These are phyloP conservation scores for Cladosporium sphaerospermum DNA, from an alignment of 2,329 filamentous ascomycete species.

Conservation along the genomic window DNA sequence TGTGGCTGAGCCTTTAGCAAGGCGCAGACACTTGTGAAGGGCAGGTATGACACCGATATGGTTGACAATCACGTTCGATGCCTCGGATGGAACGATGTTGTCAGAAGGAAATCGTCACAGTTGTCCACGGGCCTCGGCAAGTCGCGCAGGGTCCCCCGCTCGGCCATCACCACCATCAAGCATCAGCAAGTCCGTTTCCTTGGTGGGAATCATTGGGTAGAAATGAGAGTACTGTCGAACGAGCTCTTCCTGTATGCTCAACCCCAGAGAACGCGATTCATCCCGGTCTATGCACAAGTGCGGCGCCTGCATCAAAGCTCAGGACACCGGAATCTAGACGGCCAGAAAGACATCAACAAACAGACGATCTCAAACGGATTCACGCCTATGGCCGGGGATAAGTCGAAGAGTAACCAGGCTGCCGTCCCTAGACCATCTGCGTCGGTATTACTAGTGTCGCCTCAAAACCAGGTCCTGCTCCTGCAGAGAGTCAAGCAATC, in stretches of 20 bases:
- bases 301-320: neutral
- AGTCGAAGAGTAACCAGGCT: slow-evolving; percentile 32
- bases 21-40: too few species aligned
- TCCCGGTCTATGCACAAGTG: neutral
- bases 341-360: slow-evolving; percentile 5
- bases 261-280: neutral
- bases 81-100: too few species aligned
- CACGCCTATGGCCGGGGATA: slow-evolving; percentile 11
- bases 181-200: neutral
- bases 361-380: slow-evolving; percentile 13
- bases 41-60: too few species aligned
- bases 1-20: neutral
- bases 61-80: too few species aligned
- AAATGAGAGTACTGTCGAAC: neutral
- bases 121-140: neutral
- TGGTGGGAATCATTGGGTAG: neutral
- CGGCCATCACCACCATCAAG: neutral
- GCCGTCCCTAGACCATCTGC: slow-evolving; percentile 55
- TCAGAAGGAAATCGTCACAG: neutral
- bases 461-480: slow-evolving; percentile 78
- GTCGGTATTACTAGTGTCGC: slow-evolving; percentile 79
- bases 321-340: neutral
- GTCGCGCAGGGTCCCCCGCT: neutral
- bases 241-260: neutral
- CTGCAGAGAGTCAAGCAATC: slow-evolving; percentile 80